Evolutionary conservation across 768 basidiomycete species (phyloP), one percentile per base, ranked within the genome.

Genomic region (Kwoniella newhampshirensis): DNA sequence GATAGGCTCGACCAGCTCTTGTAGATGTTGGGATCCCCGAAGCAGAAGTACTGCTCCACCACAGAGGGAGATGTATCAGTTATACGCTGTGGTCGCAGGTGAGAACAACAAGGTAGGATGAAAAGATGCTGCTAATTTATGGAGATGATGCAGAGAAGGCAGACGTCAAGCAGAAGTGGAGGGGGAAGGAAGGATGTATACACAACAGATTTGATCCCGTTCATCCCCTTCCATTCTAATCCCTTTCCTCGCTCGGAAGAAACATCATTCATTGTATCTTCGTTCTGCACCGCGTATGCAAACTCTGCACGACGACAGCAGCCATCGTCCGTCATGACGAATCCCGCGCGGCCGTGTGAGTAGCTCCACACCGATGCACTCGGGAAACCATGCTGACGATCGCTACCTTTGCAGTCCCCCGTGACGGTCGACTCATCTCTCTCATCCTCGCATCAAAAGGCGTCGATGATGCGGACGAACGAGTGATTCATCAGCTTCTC

Each of bases 401-500:
- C n/a, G n/a, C 36, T 17, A 41, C 11, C 21, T n/a, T 15, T 3
- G 25, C 51, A 75, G 74, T 80, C 1, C 79, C 79, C 0, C 66
- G 79, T 17, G 79, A 79, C 50, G 78, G 76, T 1, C 66, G 78
- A 17, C 68, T 79, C 20, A 77, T 80, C 21, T 77, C 78, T 4
- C 66, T 80, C 17, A 72, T 80, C 20, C 68, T 79, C 8, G 78
- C 78, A 2, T 75, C 77, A 2, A 75, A 77, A 36, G 79, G 79
- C 0, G 70, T 78, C n/a, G 69, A 76, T 25, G 78, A 79, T 49
- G 77, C 75, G 8, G 77, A 79, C 40, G 78, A 79, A 44, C 67
- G 78, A 23, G 79, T 80, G n/a, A 70, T 80, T 0, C 76, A 77
- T 27, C 77, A 78, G 65, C 64, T 80, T 25, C 64, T 79, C 47